Conservation (phyloP, 148 eudicot species). For the Spergularia marina region DNA sequence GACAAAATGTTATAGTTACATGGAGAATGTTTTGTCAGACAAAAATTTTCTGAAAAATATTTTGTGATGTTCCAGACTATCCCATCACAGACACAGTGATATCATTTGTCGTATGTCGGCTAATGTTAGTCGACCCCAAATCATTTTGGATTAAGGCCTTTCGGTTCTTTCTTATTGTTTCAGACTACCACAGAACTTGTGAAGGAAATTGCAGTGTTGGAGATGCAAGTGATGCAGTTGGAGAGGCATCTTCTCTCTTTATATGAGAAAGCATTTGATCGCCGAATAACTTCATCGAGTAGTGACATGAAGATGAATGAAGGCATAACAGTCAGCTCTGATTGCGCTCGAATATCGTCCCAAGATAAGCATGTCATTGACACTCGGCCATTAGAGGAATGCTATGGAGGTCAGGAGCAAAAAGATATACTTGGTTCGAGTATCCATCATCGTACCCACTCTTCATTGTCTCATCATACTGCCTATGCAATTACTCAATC, state of each 20-base stretch:
- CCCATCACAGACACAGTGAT: too few species aligned
- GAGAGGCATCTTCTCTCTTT: slow-evolving; percentile 71
- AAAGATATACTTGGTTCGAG: slow-evolving; percentile 39
- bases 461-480: slow-evolving; percentile 67
- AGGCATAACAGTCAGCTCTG: slow-evolving; percentile 2
- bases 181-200: slow-evolving; percentile 68
- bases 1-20: too few species aligned
- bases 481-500: slow-evolving; percentile 29
- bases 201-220: slow-evolving; percentile 66
- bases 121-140: slow-evolving; percentile 4
- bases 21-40: too few species aligned
- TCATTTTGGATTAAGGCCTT: not conserved
- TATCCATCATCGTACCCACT: slow-evolving; percentile 56
- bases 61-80: not conserved
- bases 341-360: not conserved
- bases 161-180: not conserved
- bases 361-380: not conserved
- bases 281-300: slow-evolving; percentile 13
- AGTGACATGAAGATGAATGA: slow-evolving; percentile 1
- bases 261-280: slow-evolving; percentile 57
- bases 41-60: not conserved
- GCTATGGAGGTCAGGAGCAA: slow-evolving; percentile 24
- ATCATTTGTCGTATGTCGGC: not conserved
- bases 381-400: not conserved
- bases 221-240: slow-evolving; percentile 63